Conservation (phyloP, 768 basidiomycete species). For the Boletus coccyginus region DNA sequence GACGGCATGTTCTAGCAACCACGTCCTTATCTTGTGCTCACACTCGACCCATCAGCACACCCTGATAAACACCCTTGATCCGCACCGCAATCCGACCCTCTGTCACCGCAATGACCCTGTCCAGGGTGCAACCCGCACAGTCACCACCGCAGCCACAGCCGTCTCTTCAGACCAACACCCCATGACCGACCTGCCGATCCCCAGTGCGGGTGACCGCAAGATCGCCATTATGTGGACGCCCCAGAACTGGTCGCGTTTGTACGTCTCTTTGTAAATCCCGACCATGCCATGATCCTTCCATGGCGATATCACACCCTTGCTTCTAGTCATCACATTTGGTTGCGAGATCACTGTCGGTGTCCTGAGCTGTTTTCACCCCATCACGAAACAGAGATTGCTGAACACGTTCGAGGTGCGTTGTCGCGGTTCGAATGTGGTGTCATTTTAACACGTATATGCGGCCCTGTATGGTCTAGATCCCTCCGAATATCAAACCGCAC, state of each 20-base stretch:
- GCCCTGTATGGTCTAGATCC: conserved; percentile 53
- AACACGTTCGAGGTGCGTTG: conserved; percentile 74
- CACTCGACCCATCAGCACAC: background rate
- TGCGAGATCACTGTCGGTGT: conserved; percentile 92
- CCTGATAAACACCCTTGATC: background rate
- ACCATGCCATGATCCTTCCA: background rate
- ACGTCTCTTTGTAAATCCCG: conserved; percentile 28
- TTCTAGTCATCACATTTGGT: conserved; percentile 83
- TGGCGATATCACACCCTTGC: background rate
- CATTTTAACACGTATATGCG: conserved; percentile 2
- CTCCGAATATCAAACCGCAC: conserved; percentile 64
- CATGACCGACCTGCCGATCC: conserved; percentile 43
- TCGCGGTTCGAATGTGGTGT: background rate
- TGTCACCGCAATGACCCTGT: background rate
- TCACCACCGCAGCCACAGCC: background rate
- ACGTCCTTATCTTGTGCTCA: background rate
- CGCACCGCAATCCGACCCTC: background rate
- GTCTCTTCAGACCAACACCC: conserved; percentile 23
- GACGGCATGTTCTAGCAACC: background rate
- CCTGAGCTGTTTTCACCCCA: conserved; percentile 78
- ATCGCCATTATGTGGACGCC: conserved; percentile 75
- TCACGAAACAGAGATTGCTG: conserved; percentile 88
- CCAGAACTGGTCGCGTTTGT: conserved; percentile 76
- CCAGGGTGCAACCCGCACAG: background rate
- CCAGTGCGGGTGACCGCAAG: conserved; percentile 54